Conservation (phyloP, 768 basidiomycete species). For the Polyporus arcularius region DNA sequence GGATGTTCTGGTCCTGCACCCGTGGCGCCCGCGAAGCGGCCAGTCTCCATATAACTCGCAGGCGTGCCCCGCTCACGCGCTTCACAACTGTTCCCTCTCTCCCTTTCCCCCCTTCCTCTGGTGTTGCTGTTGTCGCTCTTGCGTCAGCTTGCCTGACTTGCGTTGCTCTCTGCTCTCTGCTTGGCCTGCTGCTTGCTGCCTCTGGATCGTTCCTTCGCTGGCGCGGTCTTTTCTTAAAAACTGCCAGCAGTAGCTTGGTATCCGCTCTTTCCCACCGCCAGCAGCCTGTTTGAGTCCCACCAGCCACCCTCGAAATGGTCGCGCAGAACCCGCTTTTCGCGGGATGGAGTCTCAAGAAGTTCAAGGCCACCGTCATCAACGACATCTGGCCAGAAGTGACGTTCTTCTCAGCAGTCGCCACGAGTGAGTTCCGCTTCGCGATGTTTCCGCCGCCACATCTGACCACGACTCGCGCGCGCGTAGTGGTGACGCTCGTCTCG, state of each 20-base stretch:
- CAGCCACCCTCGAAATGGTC: conserved; percentile 24
- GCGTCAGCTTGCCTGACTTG: background rate
- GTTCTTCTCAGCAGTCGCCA: conserved; percentile 62
- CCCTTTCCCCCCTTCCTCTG: background rate
- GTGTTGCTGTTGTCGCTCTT: background rate
- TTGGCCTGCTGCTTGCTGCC: background rate
- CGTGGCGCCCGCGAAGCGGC: background rate
- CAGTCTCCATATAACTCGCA: background rate
- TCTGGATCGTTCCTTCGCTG: background rate
- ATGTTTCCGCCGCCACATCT: conserved; percentile 17
- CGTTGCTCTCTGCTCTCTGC: background rate
- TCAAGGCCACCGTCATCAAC: conserved; percentile 61
- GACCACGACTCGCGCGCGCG: background rate
- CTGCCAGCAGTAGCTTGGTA: background rate
- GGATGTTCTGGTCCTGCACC: background rate
- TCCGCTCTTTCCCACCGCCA: background rate
- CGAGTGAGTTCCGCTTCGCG: conserved; percentile 42
- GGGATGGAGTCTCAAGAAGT: conserved; percentile 52
- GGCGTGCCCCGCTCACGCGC: background rate
- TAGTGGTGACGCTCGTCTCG: conserved; percentile 62
- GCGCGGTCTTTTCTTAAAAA: background rate
- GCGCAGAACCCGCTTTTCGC: conserved; percentile 48
- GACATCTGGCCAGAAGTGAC: conserved; percentile 66
- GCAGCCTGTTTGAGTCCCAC: background rate
- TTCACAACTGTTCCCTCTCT: background rate